Base-by-base conservation (phyloP, 208 protist genomes). In the Acanthamoeba healyi region DNA sequence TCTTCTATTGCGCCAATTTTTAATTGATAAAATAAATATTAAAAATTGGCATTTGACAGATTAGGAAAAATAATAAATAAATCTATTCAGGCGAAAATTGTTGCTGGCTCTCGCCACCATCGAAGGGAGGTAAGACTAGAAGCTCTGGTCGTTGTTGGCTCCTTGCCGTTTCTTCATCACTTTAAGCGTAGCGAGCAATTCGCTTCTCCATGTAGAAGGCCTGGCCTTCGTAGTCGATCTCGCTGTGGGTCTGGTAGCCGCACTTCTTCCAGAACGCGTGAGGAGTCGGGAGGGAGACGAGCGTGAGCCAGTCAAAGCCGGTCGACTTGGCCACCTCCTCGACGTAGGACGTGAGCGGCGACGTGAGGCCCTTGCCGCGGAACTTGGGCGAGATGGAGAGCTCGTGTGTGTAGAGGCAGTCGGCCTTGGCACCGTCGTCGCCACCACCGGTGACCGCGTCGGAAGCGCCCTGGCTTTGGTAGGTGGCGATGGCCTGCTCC, bases 321-420 rank as follows among this genome's bases (percentile, higher is more conserved):
- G 32, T 38, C 22, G 34, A 38, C 54, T 89, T 89, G 81, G 81
- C 81, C 81, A 46, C 34, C 44, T 89, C 81, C 81, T 89, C 81
- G 54, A 65, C 81, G 34, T 63, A 89, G 46, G 44, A 56, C 9
- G 44, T 89, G n/a, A 89, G 49, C 26, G 81, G 81, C 54, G 81
- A 40, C 54, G 81, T 89, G 51, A 89, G 81, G 0, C 81, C 81
- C 44, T 89, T 89, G 32, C 81, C 81, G 34, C 81, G 44, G 81
- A 89, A 89, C 81, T 56, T 65, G 44, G 81, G 81, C 51, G 44
- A 56, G 29, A 89, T 89, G 34, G 81, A 89, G 24, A 89, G 49
- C 81, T 89, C 81, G 54, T 89, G 81, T 15, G 81, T 89, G 81
- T 89, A 89, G 81, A 89, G 44, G 81, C 81, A 89, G 81, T 89